phyloP scores from a whole-genome alignment of 805 yeast species.

The Yarrowia alimentaria region DNA sequence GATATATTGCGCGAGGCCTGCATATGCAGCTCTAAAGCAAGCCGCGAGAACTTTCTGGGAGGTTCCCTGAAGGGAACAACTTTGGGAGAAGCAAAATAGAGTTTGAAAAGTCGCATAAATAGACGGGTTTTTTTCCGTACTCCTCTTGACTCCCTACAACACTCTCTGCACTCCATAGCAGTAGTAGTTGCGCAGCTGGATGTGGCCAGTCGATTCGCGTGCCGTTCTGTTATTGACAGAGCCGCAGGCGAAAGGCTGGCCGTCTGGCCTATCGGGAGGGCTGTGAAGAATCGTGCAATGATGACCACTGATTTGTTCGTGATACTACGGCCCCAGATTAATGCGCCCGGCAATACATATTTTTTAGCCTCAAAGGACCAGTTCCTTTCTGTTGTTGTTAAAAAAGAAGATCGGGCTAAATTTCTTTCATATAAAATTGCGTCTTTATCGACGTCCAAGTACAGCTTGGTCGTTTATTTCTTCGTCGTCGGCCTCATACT shows the following conservation, averaged over 20 bases:
- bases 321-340: slow-evolving; percentile 34
- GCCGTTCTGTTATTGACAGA: too few species aligned
- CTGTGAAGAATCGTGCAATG: slow-evolving; percentile 11
- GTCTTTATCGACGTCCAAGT: too few species aligned
- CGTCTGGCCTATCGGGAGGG: neutral
- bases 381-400: slow-evolving; percentile 31
- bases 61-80: slow-evolving; percentile 6
- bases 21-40: slow-evolving; percentile 3
- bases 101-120: too few species aligned
- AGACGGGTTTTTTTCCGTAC: too few species aligned
- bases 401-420: slow-evolving; percentile 35
- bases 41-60: slow-evolving; percentile 24
- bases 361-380: slow-evolving; percentile 30
- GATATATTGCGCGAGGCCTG: slow-evolving; percentile 8
- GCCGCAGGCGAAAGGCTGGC: neutral
- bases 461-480: too few species aligned
- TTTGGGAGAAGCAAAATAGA: too few species aligned
- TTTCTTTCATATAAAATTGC: neutral
- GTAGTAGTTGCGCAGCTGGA: too few species aligned
- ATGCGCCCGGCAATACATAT: slow-evolving; percentile 35
- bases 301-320: slow-evolving; percentile 19
- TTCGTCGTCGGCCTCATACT: too few species aligned
- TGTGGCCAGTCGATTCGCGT: too few species aligned
- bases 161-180: too few species aligned
- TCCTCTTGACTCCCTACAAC: too few species aligned